These are phyloP conservation scores for Malassezia dermatis DNA, from an alignment of 1,284 basidiomycete species.

Conservation along the genomic window DNA sequence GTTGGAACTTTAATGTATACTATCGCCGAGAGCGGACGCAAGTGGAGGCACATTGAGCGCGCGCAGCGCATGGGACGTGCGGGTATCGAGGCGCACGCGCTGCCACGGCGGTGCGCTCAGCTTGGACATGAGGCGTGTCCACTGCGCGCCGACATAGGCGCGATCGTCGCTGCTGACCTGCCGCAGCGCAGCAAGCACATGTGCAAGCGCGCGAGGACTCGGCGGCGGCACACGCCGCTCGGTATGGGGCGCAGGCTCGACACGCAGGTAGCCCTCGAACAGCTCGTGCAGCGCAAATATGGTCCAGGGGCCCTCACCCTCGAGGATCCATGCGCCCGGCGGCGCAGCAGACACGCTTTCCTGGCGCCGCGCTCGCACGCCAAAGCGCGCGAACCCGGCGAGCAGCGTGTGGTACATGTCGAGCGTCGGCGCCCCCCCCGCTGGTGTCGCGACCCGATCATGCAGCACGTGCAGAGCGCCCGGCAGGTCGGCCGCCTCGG, in stretches of 20 bases:
- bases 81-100: slow-evolving; percentile 4
- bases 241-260: not conserved
- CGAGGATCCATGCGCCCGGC: not conserved
- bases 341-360: not conserved
- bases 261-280: slow-evolving; percentile 15
- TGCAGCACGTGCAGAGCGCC: slow-evolving; percentile 16
- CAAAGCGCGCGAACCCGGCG: slow-evolving; percentile 7
- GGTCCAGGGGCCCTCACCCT: not conserved
- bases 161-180: slow-evolving; percentile 1
- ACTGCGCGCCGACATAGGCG: slow-evolving; percentile 10
- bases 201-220: slow-evolving; percentile 5
- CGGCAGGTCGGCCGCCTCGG: slow-evolving; percentile 4
- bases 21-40: slow-evolving; percentile 18
- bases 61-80: not conserved
- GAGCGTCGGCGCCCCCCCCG: not conserved
- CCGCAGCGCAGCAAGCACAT: slow-evolving; percentile 13
- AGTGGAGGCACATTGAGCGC: not conserved
- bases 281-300: slow-evolving; percentile 7
- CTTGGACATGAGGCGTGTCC: slow-evolving; percentile 10
- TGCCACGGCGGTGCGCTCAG: slow-evolving; percentile 12
- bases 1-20: slow-evolving; percentile 39
- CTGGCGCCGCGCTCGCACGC: not conserved
- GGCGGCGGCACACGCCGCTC: slow-evolving; percentile 3
- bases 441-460: not conserved
- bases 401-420: slow-evolving; percentile 16